Evolutionary conservation across 164 flowering plant species (phyloP), one percentile per base, ranked within the genome.

Genomic region (Aristolochia contorta): DNA sequence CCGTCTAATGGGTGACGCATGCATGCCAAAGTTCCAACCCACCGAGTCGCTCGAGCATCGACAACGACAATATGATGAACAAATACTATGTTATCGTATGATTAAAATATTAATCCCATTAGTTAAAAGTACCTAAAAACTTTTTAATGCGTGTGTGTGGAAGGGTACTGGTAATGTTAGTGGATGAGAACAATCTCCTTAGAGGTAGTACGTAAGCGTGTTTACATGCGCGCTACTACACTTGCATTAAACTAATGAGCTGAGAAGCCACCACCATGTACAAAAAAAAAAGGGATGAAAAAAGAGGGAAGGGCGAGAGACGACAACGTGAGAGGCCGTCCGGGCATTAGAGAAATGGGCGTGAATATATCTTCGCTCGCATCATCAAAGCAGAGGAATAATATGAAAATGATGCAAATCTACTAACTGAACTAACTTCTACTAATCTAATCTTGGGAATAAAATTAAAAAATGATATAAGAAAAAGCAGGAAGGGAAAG

Each of bases 131-230:
- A 66, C 50, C 32, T 56, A 12, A 66, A 61, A 65, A 73, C 51
- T 71, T 76, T 73, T 49, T 61, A 60, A 27, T 27, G 30, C 30
- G 30, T 27, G 30, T 27, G 30, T 63, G 47, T 37, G 65, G 30
- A 5, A 5, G 30, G 30, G 30, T 27, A 5, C 3, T 27, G 30
- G 2, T 27, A 27, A 2, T 27, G 68, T 56, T 63, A 80, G 84
- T 80, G 80, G 80, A 70, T 54, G 32, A 66, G 69, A 37, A 3
- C 43, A 64, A 67, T 64, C 69, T 72, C 69, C 61, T 27, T 27
- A 2, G 47, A 54, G 53, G 19, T 60, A 67, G 71, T 72, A 69
- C 79, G 72, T 69, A 64, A 66, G 73, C 78, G 72, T 21, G 41
- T 54, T 27, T 52, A 25, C 67, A 71, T 21, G 65, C 50, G 19